A percentile compares a stretch with the other conserved stretches of the same genome.
Evolutionary conservation across 129 eudicot species (phyloP).

Genomic region (Solidago caesia): DNA sequence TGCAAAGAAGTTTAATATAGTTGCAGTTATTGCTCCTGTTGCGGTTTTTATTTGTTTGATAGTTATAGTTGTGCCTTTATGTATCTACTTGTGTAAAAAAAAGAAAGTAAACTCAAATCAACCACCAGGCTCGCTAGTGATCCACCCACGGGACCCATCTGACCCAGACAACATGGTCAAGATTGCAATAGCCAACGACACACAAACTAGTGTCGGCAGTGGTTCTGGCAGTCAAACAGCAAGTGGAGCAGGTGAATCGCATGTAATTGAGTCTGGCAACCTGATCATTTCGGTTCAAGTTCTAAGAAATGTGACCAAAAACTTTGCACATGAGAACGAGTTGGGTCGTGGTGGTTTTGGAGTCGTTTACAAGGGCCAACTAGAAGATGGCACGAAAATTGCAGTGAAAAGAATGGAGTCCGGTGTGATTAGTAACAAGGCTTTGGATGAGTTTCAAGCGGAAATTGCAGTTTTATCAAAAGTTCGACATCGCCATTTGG

Average conservation of each 20-base stretch:
- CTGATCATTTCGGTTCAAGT: constrained; percentile 53
- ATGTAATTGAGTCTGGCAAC: constrained; percentile 48
- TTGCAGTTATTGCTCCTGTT: constrained; percentile 45
- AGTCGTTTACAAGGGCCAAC: constrained; percentile 65
- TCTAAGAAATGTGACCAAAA: constrained; percentile 54
- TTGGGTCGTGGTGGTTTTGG: constrained; percentile 86
- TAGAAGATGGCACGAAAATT: constrained; percentile 62
- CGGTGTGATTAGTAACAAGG: constrained; percentile 56
- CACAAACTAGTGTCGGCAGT: constrained; percentile 20
- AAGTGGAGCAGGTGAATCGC: constrained; percentile 27
- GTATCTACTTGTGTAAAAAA: constrained; percentile 56
- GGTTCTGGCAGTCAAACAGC: constrained; percentile 12
- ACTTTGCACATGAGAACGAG: constrained; percentile 59
- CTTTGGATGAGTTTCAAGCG: constrained; percentile 65
- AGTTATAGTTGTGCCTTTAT: constrained; percentile 48
- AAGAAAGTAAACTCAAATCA: constrained; percentile 41
- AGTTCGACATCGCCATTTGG: constrained; percentile 69
- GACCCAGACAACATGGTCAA: constrained; percentile 40
- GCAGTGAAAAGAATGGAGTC: constrained; percentile 79
- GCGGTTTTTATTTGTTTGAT: constrained; percentile 45
- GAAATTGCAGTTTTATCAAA: constrained; percentile 75
- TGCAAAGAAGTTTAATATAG: constrained; percentile 32
- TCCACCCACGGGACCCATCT: constrained; percentile 56
- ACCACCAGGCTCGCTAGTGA: constrained; percentile 49
- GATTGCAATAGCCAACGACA: constrained; percentile 43